Evolutionary conservation across 140 eudicot species (phyloP).

Genomic region (Oenanthe javanica): DNA sequence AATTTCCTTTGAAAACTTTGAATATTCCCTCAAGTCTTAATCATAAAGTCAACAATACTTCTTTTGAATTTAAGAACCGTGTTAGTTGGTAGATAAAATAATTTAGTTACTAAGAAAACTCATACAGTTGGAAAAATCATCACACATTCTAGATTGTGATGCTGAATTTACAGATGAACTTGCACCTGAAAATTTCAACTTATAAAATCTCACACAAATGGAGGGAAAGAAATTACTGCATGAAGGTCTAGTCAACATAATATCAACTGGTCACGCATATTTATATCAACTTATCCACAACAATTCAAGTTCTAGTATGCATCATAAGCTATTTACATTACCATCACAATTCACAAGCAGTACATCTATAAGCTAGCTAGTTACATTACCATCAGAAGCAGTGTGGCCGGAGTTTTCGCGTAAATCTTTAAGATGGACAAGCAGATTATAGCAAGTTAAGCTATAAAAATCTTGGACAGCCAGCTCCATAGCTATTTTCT

Average conservation of each 20-base stretch:
- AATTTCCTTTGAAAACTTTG: background rate
- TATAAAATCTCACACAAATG: background rate
- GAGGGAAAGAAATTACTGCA: background rate
- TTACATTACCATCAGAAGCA: conserved; percentile 5
- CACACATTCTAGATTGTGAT: background rate
- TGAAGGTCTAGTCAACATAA: background rate
- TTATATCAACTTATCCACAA: background rate
- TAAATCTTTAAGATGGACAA: background rate
- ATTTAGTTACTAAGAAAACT: background rate
- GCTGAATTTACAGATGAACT: background rate
- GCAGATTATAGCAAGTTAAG: background rate
- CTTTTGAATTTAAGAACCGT: background rate
- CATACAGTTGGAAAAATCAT: background rate
- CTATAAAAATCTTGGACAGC: conserved; percentile 6
- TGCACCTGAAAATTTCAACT: background rate
- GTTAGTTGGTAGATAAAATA: background rate
- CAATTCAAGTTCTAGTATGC: background rate
- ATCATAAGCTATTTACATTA: background rate
- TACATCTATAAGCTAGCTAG: background rate
- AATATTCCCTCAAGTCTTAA: background rate
- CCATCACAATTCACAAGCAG: background rate
- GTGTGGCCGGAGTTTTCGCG: background rate
- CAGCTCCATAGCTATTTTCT: conserved; percentile 14
- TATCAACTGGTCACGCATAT: background rate
- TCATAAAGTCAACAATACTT: background rate